Evolutionary conservation across 2,329 filamentous ascomycete genomes (phyloP).

Genomic region (Aspergillus nomiae): DNA sequence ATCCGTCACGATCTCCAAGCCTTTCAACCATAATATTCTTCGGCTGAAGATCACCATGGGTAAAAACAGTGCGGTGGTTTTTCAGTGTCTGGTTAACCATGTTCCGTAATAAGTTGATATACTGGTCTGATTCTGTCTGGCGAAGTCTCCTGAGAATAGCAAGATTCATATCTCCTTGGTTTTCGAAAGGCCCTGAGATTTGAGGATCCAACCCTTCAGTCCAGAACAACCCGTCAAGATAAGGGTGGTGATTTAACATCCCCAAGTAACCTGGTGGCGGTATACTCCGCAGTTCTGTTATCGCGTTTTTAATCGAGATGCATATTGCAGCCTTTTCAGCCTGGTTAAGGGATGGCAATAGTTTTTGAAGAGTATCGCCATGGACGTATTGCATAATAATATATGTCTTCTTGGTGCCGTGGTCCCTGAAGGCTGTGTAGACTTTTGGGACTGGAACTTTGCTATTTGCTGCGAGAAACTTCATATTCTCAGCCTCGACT

Average conservation of each 20-base stretch:
- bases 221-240: conserved; percentile 21
- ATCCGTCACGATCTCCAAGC: neutral
- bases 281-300: conserved; percentile 17
- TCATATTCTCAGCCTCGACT: neutral
- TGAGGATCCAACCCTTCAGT: conserved; percentile 10
- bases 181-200: conserved; percentile 7
- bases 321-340: neutral
- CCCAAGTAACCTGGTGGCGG: conserved; percentile 17
- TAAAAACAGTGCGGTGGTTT: conserved; percentile 19
- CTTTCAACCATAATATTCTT: neutral
- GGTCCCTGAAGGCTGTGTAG: neutral
- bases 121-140: neutral
- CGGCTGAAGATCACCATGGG: conserved; percentile 20
- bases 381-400: neutral
- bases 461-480: neutral
- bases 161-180: neutral
- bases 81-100: conserved; percentile 18
- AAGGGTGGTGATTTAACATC: conserved; percentile 17
- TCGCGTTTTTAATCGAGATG: neutral
- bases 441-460: neutral
- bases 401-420: neutral
- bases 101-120: neutral
- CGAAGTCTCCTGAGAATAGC: neutral
- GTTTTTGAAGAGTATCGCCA: neutral
- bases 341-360: neutral